Base-by-base conservation (phyloP, 306 rosid genomes). In the Geum urbanum region DNA sequence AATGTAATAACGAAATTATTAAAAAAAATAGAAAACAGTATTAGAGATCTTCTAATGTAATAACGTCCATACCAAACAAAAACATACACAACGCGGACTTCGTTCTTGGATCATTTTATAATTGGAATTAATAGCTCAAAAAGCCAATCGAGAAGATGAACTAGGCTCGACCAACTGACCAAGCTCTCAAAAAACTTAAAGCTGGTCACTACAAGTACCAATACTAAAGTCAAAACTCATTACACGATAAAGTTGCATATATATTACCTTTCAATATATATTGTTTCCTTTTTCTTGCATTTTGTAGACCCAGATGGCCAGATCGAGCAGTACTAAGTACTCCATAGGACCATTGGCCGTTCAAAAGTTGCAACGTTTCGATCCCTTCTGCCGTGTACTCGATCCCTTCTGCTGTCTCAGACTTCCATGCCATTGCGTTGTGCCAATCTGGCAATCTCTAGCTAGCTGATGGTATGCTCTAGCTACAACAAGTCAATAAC, bases 151-250 rank as follows among this genome's bases (percentile, higher is more conserved):
- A 72, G 74, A 76, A 64, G 43, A 32, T 37, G 52, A 63, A 73
- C 35, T 19, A 52, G 44, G 74, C 8, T 71, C 24, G 18, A 24
- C n/a, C 50, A 27, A 27, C 32, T 27, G 76, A 74, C 61, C 71
- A 55, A 70, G 19, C 79, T 74, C 82, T 72, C 72, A 72, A 83
- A 87, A 87, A 78, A 86, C 77, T 79, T 78, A 83, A 87, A 80
- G 87, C 79, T 79, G 84, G 79, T 59, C 37, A 45, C 66, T 68
- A 49, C 84, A 83, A 80, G 73, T 84, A 72, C 83, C 82, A 75
- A 86, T 84, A 63, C 76, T 82, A 87, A 87, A 69, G 80, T 69
- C 19, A 62, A 27, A 73, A 74, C 76, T 62, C 71, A 59, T 72
- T 76, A 39, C 71, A 59, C 72, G 59, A 77, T 50, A 54, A 63